Evolutionary conservation across 2,329 filamentous ascomycete genomes (phyloP), one percentile per base, ranked within the genome.

Genomic region (Rosellinia necatrix): DNA sequence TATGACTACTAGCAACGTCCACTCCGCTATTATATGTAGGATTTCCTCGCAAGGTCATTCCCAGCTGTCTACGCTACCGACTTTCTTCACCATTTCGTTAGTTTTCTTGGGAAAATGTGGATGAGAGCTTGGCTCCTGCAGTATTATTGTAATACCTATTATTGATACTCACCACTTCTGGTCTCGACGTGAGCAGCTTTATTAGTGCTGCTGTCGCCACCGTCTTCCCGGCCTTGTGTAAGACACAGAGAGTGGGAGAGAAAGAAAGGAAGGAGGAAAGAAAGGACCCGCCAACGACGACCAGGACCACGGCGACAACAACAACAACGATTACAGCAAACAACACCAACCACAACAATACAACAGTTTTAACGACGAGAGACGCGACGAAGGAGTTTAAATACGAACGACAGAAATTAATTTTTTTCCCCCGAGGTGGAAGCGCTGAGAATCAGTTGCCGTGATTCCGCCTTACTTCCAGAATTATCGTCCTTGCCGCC

Each of bases 1-100:
- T n/a, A n/a, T n/a, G n/a, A 21, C 25, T 17, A 19, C 27, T 35
- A 25, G 27, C 43, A 43, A n/a, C 15, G 35, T 19, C 3, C 25
- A 32, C n/a, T 3, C 15, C 19, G 13, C 34, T 59, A 42, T 50
- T 57, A 60, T 60, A 53, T 60, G 49, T 53, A 53, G 49, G 21
- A 47, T 60, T n/a, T 60, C 58, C 58, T 60, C 58, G 54, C 58
- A 40, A 50, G 40, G 49, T 54, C 42, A 41, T 50, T 38, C 54
- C 53, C 44, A 13, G 37, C 44, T 21, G 30, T 19, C 46, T 35
- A 17, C 38, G 49, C 54, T 25, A 47, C 34, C 37, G 44, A 30
- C 29, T 55, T 49, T 54, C 51, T 49, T 58, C 40, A 41, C 46
- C 46, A 50, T 55, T 46, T 55, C 24, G 56, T 32, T 53, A 32